These are phyloP conservation scores for Adansonia grandidieri DNA, from an alignment of 441 rosid species.

Conservation along the genomic window DNA sequence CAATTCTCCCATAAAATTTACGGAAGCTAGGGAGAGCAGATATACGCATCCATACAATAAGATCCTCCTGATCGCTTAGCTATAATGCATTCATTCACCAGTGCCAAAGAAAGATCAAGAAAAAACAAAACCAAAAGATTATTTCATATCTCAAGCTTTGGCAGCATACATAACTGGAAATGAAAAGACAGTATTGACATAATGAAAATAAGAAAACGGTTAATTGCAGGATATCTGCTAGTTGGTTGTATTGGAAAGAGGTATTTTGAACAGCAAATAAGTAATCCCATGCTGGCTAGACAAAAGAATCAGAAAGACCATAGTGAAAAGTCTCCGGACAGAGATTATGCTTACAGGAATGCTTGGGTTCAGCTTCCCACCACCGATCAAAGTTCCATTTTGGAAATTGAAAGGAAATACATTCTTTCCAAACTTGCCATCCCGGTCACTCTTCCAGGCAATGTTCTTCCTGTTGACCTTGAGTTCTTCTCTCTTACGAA, in stretches of 20 bases:
- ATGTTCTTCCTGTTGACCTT: slow-evolving; percentile 63
- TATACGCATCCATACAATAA: slow-evolving; percentile 84
- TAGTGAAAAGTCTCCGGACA: neutral
- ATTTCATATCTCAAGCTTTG: slow-evolving; percentile 21
- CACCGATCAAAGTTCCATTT: slow-evolving; percentile 78
- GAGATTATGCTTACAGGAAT: slow-evolving; percentile 60
- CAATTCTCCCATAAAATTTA: slow-evolving; percentile 74
- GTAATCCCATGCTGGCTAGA: neutral
- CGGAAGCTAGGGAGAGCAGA: slow-evolving; percentile 85
- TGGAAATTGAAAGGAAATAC: slow-evolving; percentile 85
- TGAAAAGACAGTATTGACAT: slow-evolving; percentile 10
- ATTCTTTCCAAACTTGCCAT: slow-evolving; percentile 80
- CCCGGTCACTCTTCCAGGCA: slow-evolving; percentile 84
- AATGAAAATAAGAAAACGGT: neutral
- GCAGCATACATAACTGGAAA: neutral
- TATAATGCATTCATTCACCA: slow-evolving; percentile 34
- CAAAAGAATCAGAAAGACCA: slow-evolving; percentile 17
- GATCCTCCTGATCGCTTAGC: slow-evolving; percentile 90
- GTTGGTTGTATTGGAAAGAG: neutral
- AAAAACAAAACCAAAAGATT: slow-evolving; percentile 14
- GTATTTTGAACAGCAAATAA: neutral
- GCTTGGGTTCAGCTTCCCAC: slow-evolving; percentile 65
- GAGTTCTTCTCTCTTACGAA: slow-evolving; percentile 47
- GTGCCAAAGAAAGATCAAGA: slow-evolving; percentile 7
- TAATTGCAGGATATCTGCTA: neutral